A percentile compares a stretch with the other conserved stretches of the same genome.
phyloP scores from a whole-genome alignment of 2,329 filamentous ascomycete genomes.

The Knoxdaviesia capensis region DNA sequence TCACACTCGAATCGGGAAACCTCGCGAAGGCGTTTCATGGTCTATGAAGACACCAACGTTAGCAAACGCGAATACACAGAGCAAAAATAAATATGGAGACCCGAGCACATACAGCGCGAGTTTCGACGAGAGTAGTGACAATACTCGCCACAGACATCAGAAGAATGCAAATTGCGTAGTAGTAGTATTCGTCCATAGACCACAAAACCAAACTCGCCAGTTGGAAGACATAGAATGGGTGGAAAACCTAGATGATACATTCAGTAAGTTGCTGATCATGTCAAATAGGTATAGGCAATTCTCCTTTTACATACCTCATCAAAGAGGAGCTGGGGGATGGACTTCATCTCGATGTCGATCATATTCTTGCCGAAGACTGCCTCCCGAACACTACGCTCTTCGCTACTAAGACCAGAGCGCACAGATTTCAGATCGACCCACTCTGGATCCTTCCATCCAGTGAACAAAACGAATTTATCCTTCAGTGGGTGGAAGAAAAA shows the following conservation, averaged over 20 bases:
- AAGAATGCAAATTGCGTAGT: slow-evolving; percentile 91
- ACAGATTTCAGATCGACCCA: slow-evolving; percentile 67
- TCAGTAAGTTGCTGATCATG: too few species aligned
- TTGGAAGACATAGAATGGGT: slow-evolving; percentile 97
- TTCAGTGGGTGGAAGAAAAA: slow-evolving; percentile 79
- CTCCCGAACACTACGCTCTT: slow-evolving; percentile 68
- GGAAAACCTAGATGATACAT: slow-evolving; percentile 45
- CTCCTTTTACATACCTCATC: slow-evolving; percentile 45
- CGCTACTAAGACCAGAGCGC: slow-evolving; percentile 63
- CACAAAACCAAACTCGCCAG: slow-evolving; percentile 84
- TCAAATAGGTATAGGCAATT: neutral
- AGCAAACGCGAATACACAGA: neutral
- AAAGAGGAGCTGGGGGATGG: slow-evolving; percentile 59
- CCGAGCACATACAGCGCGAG: slow-evolving; percentile 42
- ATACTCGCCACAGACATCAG: slow-evolving; percentile 89
- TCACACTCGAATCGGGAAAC: slow-evolving; percentile 93
- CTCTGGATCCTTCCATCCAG: slow-evolving; percentile 80
- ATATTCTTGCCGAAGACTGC: slow-evolving; percentile 76
- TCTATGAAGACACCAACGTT: slow-evolving; percentile 21
- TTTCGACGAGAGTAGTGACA: slow-evolving; percentile 73
- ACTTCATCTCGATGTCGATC: slow-evolving; percentile 87
- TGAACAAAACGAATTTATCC: slow-evolving; percentile 73
- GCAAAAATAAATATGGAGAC: neutral
- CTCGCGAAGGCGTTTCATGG: slow-evolving; percentile 75
- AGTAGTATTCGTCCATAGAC: slow-evolving; percentile 94